Conservation (phyloP, 78 protist species). For the Chrysochromulina tobinii region DNA sequence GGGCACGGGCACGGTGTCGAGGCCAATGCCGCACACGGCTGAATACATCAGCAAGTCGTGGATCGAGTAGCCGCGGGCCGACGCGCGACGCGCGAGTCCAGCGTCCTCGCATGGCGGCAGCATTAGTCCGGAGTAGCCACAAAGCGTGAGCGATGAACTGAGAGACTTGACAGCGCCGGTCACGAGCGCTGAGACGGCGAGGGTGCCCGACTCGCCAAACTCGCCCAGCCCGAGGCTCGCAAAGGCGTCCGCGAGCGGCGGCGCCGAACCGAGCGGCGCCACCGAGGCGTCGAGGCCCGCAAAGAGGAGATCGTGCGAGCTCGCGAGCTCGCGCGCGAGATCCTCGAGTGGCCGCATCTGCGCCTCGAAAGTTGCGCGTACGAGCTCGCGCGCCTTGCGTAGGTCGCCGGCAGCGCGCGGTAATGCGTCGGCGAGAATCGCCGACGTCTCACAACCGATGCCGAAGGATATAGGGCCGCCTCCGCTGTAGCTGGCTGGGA, state of each 20-base stretch:
- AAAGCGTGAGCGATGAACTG: not conserved
- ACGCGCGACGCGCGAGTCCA: conserved; percentile 16
- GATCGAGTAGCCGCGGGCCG: not conserved
- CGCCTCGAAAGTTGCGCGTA: not conserved
- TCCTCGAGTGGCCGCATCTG: not conserved
- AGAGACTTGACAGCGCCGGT: not conserved
- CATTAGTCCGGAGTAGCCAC: conserved; percentile 35
- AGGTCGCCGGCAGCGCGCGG: not conserved
- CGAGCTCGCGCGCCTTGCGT: not conserved
- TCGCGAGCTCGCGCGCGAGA: not conserved
- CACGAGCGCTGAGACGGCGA: not conserved
- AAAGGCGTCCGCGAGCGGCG: not conserved
- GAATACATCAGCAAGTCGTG: conserved; percentile 16
- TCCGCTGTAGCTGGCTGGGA: not conserved
- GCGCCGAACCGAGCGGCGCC: not conserved
- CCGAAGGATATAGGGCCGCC: not conserved
- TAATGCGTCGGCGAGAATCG: not conserved
- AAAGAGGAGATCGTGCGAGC: not conserved
- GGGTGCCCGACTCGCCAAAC: not conserved
- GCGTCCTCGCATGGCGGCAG: conserved; percentile 35
- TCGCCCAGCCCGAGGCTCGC: not conserved
- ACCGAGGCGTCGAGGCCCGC: not conserved
- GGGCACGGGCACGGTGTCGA: conserved; percentile 36
- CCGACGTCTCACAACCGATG: not conserved
- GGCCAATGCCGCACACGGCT: conserved; percentile 39